phyloP scores from a whole-genome alignment of 2,329 filamentous ascomycete species.

The Fusarium xyrophilum region DNA sequence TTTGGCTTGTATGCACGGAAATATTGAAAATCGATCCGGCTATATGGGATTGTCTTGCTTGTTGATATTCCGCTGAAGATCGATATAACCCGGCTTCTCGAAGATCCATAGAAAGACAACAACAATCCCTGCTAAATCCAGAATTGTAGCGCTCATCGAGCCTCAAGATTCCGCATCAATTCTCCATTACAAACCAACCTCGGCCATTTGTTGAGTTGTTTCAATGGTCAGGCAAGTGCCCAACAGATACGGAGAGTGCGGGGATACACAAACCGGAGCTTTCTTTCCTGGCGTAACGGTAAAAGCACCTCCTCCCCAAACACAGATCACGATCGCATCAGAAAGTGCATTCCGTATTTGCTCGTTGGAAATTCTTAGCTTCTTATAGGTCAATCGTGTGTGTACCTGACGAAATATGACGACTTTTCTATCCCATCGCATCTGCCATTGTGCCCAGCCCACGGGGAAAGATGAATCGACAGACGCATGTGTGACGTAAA shows the following conservation, averaged over 20 bases:
- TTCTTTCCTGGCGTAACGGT: slow-evolving; percentile 6
- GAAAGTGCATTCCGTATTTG: not conserved
- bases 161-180: slow-evolving; percentile 16
- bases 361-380: slow-evolving; percentile 5
- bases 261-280: slow-evolving; percentile 10
- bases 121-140: not conserved
- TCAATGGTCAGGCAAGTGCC: not conserved
- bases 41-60: slow-evolving; percentile 1
- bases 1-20: not conserved
- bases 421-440: not conserved
- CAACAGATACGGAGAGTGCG: slow-evolving; percentile 2
- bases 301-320: not conserved
- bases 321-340: slow-evolving; percentile 1
- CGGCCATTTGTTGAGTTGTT: not conserved
- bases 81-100: not conserved
- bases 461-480: not conserved
- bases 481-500: slow-evolving; percentile 37
- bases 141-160: slow-evolving; percentile 19
- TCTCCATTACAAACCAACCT: slow-evolving; percentile 4
- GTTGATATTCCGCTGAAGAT: not conserved
- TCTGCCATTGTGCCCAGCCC: not conserved
- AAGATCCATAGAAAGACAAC: not conserved
- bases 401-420: slow-evolving; percentile 20
- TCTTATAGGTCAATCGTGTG: not conserved
- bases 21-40: slow-evolving; percentile 3